These are phyloP conservation scores for Ogataea pignaliae DNA, from an alignment of 805 yeast genomes.

Conservation along the genomic window DNA sequence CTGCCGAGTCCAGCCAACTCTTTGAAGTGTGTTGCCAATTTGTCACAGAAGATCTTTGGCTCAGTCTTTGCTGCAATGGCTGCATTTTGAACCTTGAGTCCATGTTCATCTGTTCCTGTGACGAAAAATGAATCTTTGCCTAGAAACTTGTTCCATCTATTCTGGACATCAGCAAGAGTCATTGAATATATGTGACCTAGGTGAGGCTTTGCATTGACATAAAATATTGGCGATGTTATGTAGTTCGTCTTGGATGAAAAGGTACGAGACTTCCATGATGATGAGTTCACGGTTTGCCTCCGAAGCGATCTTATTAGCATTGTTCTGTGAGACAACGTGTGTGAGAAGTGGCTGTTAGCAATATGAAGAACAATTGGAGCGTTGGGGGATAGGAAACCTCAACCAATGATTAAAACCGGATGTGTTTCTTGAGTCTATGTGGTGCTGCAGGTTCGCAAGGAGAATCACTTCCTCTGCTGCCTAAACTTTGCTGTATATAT, in stretches of 20 bases:
- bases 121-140: constrained; percentile 48
- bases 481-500: too few relatives aligned
- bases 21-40: constrained; percentile 59
- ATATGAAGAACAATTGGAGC: too few relatives aligned
- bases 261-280: too few relatives aligned
- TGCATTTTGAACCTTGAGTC: constrained; percentile 86
- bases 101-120: constrained; percentile 98
- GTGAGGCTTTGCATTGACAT: constrained; percentile 95
- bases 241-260: constrained; percentile 27
- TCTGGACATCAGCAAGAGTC: constrained; percentile 74
- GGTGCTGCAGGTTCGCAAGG: too few relatives aligned
- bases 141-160: constrained; percentile 61
- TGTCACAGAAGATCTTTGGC: constrained; percentile 72
- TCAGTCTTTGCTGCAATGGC: constrained; percentile 48
- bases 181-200: constrained; percentile 89
- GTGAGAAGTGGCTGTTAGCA: too few relatives aligned
- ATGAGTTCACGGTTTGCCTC: too few relatives aligned
- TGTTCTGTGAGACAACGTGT: too few relatives aligned
- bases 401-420: too few relatives aligned
- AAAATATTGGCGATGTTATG: constrained; percentile 89
- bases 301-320: too few relatives aligned
- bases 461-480: too few relatives aligned
- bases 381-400: too few relatives aligned
- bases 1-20: constrained; percentile 53
- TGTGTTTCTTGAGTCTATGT: too few relatives aligned